Evolutionary conservation across 2,329 filamentous ascomycete species (phyloP), one percentile per base, ranked within the genome.

Genomic region (Byssoonygena ceratinophila): DNA sequence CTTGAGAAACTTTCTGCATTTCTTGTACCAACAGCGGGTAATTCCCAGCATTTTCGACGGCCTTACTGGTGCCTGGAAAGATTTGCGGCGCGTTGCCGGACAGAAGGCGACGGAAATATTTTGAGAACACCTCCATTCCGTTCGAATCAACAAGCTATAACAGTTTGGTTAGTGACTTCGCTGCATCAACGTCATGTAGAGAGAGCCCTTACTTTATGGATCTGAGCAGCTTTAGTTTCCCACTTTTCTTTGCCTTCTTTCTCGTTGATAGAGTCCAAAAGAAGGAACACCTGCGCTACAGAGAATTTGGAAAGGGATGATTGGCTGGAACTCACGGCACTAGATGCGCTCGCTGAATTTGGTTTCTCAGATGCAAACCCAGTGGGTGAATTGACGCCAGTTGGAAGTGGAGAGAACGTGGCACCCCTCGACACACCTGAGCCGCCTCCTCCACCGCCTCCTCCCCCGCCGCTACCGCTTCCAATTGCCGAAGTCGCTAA

Each of bases 71-170:
- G 58, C 85, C 82, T 48, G 88, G 84, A 67, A 97, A 97, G 67
- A 98, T 92, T 64, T 92, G 84, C 58, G 84, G 76, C 63, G 90
- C 88, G 81, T 96, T 96, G 72, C 84, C 84, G 71, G 85, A 85
- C 66, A 98, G 81, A 67, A 97, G 78, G 71, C 91, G 87, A 70
- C 88, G 84, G 72, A 98, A 94, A 71, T 92, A 96, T 76, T 90
- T 94, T 56, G 87, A 83, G 69, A 90, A 96, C 67, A 96, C 89
- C 78, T 98, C 94, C 91, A 98, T 98, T 67, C 90, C 90, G 89
- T 94, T 84, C 64, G 91, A 90, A 81, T 95, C 84, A 74, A 97
- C 85, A 68, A 97, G 83, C 87, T 95, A 58, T 18, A 23, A 23
- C 49, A 29, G 37, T 39, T 54, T 46, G 25, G 37, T 57, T 43